These are phyloP conservation scores for Calonectria ilicicola DNA, from an alignment of 2,329 filamentous ascomycete genomes.

Conservation along the genomic window DNA sequence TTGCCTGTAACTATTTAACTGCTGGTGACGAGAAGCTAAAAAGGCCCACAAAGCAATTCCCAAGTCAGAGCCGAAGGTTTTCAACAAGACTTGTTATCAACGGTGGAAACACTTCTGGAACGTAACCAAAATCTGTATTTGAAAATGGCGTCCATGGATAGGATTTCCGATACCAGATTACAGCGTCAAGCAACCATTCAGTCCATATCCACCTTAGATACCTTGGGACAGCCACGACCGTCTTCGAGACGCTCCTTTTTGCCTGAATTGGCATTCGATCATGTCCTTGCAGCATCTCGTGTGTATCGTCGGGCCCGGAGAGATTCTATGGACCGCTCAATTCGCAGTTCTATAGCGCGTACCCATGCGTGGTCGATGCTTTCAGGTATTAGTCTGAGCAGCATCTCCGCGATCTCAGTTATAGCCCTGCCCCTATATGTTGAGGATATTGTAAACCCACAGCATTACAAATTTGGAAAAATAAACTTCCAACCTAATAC, in stretches of 20 bases:
- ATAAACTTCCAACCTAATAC: background rate
- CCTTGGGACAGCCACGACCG: too few species aligned
- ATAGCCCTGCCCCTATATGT: constrained; percentile 19
- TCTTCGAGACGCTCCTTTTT: background rate
- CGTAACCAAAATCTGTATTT: background rate
- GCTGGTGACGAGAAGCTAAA: background rate
- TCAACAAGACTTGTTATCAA: background rate
- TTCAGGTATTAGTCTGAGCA: constrained; percentile 17
- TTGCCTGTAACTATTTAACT: background rate
- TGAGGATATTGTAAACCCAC: constrained; percentile 16
- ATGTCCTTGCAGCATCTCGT: constrained; percentile 12
- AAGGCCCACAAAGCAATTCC: background rate
- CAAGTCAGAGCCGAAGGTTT: background rate
- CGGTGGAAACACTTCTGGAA: background rate
- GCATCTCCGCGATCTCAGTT: constrained; percentile 14
- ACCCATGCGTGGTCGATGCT: constrained; percentile 11
- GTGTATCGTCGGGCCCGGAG: constrained; percentile 20
- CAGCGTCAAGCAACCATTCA: background rate
- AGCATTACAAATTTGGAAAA: constrained; percentile 20
- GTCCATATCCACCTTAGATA: background rate
- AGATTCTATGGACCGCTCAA: constrained; percentile 23
- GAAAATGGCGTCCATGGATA: background rate
- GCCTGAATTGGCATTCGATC: constrained; percentile 6
- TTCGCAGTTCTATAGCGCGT: constrained; percentile 14
- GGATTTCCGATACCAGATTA: background rate